Conservation (phyloP, 768 basidiomycete species). For the Chalciporus chontae region DNA sequence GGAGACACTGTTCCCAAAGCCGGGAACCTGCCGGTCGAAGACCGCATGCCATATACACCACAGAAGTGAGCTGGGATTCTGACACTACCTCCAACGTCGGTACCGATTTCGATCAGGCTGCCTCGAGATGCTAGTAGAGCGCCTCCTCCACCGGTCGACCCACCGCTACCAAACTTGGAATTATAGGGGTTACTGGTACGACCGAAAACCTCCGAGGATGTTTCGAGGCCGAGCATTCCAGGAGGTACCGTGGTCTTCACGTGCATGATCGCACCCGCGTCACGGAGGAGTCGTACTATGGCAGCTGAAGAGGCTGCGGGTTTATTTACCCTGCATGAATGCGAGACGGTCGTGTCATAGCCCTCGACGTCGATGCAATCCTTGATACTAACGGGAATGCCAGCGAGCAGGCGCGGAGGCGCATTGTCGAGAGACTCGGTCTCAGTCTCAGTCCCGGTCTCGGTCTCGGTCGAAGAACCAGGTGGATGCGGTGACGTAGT, state of each 20-base stretch:
- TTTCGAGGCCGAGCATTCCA: constrained; percentile 39
- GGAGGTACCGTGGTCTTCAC: constrained; percentile 44
- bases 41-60: constrained; percentile 43
- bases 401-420: constrained; percentile 33
- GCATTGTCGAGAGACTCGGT: neutral
- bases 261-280: constrained; percentile 41
- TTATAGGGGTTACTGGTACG: constrained; percentile 48
- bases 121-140: constrained; percentile 47
- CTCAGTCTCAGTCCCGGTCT: no score
- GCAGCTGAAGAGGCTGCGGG: constrained; percentile 35
- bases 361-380: constrained; percentile 45
- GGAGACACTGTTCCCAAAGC: constrained; percentile 28
- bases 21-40: constrained; percentile 38
- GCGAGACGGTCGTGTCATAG: constrained; percentile 45
- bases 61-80: constrained; percentile 48
- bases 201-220: constrained; percentile 43
- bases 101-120: constrained; percentile 42
- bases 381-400: constrained; percentile 49
- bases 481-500: constrained; percentile 9
- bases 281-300: constrained; percentile 37
- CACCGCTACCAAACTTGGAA: constrained; percentile 38
- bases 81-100: constrained; percentile 49
- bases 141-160: constrained; percentile 50
- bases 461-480: constrained; percentile 8
- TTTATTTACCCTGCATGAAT: constrained; percentile 35